Base-by-base conservation (phyloP, 768 basidiomycete genomes). In the Guyanaporus albipodus region DNA sequence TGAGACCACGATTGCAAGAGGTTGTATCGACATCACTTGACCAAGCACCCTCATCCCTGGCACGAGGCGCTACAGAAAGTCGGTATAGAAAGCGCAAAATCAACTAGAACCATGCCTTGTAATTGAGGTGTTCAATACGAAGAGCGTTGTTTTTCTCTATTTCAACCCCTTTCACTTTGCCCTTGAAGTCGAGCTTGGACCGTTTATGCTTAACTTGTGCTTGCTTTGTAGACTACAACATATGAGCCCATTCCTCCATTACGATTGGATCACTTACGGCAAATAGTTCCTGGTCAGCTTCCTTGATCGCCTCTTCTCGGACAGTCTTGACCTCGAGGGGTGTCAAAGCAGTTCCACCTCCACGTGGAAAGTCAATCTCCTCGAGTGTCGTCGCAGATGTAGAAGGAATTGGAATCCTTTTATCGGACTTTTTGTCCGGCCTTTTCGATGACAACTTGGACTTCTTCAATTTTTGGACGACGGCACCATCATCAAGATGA, bases 301-400 rank as follows among this genome's bases (percentile, higher is more conserved):
- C 93, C 61, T 82, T 82, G 8, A 80, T 71, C 6, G 83, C 95
- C 64, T 98, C 95, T 19, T 86, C 82, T 42, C 85, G 80, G 28
- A 91, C 80, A 43, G 83, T 71, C 67, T 94, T 93, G 44, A 92
- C 84, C 66, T 99, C 94, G 7, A 91, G 70, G 26, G 92, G 85
- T 17, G 94, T 96, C 56, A 95, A 77, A 26, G 73, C 77, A 1
- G 91, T 88, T 42, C 95, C 95, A 22, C 95, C 95, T 22, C 95
- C 96, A 56, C 95, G 83, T 47, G 94, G 94, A 68, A 98, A 99
- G 66, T 94, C 91, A 40, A 91, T 77, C 59, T 94, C 92, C 31
- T 91, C 82, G 9, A 73, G 50, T 28, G 72, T 66, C 46, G 74
- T 57, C 53, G 61, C 68, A n/a, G 75, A 72, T 23, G 63, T 54